Evolutionary conservation across 2,329 filamentous ascomycete genomes (phyloP), one percentile per base, ranked within the genome.

Genomic region (Pseudodiploospora longispora): DNA sequence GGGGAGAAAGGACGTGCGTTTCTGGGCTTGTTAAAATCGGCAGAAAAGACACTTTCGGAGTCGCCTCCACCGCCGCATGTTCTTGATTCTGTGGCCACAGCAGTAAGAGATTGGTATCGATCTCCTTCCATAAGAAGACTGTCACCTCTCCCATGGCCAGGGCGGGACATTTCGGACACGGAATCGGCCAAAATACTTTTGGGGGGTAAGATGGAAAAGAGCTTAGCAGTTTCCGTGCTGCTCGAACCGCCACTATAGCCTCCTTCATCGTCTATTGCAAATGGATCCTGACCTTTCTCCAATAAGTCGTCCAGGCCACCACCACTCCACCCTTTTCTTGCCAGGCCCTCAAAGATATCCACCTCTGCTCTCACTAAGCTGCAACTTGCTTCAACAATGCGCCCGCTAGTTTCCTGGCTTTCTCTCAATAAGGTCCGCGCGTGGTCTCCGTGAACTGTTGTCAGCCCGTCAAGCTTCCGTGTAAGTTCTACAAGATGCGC

Each of bases 301-400:
- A 85, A 64, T 4, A 85, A 62, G 31, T 83, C 80, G 47, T 84
- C 81, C 29, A 85, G 64, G 0, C 81, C 81, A 30, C 80, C 81
- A 33, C 81, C 81, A 19, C 67, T 75, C 81, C 80, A 84, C 6
- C 81, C 81, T 55, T 85, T 85, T 47, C 79, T 66, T 19, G 81
- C 80, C 27, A 85, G 63, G 27, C 75, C 70, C 64, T 85, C 81
- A 46, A 83, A 83, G 29, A 85, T 84, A 60, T 85, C 81, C 19
- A 85, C 76, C 63, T 85, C 81, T 43, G 81, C 81, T 12, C 81
- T 69, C 9, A 83, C 80, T 8, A 85, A 69, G 49, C 76, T 79
- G 55, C 80, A 82, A 54, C 76, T 76, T 12, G 79, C 78, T 45
- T 84, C 80, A 12, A 82, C 71, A 52, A 84, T 82, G 50, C 70